Evolutionary conservation across 257 asterid genomes (phyloP), one percentile per base, ranked within the genome.

Genomic region (Paulownia fortunei): DNA sequence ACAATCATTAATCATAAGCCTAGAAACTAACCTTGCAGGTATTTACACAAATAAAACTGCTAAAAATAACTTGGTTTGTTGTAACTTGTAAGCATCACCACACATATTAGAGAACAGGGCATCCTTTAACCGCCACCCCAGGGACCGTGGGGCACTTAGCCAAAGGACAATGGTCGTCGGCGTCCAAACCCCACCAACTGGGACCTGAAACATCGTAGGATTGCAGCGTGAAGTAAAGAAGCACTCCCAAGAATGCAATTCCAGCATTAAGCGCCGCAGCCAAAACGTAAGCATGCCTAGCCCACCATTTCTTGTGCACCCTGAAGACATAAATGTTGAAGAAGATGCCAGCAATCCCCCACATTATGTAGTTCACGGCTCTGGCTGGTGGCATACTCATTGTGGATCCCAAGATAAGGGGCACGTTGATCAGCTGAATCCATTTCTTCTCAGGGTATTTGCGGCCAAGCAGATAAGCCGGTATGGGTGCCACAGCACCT

Each of bases 101-200:
- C 8, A 44, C 1, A n/a, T 19, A 10, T n/a, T 55, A 73, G 39
- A 55, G 23, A 44, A 74, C 80, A 0, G 84, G 84, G 47, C 84
- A 80, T 10, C 81, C 84, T 15, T 60, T 23, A 41, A 65, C 88
- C 8, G n/a, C 75, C 8, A 94, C 55, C 2, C 97, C 97, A 0
- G 87, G 88, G 0, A 91, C 96, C 0, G 98, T 94, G 0, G 97
- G 98, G 79, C 98, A 94, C 0, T 72, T 26, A 3, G 98, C 97
- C 77, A 90, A 54, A 0, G 88, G 91, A 30, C 98, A 94, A 18
- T 88, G 94, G 69, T 92, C 98, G 2, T 85, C 88, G 4, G 42
- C 9, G 0, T 73, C 79, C 76, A 89, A 77, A 34, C 97, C 94
- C 97, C 97, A 94, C 93, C 93, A 88, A 0, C 1, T 21, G 0